Base-by-base conservation (phyloP, 1,284 basidiomycete species). In the Coniferiporia weirii region DNA sequence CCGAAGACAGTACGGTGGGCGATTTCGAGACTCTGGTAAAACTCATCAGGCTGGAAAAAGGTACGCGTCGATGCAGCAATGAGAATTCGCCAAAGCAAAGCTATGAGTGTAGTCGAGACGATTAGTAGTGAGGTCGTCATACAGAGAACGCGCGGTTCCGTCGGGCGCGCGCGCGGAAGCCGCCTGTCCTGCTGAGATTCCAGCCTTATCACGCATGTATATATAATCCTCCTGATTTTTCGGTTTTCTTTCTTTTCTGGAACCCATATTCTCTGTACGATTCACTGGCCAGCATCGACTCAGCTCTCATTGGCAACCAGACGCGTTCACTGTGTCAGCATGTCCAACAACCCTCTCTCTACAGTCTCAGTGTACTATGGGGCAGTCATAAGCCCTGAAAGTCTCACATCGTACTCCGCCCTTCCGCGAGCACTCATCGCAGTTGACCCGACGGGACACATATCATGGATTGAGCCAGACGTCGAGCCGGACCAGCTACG, bases 31-130 rank as follows among this genome's bases (percentile, higher is more conserved):
- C 94, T 84, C 70, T 99, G 97, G 68, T 89, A 98, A 73, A 93
- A 97, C 74, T 99, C 97, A 73, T 99, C 97, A 1, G 97, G 96
- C 71, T 98, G 95, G 71, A 99, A 99, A 75, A 91, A 93, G 0
- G 95, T 94, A 53, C 82, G 80, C 0, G 92, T 95, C 22, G 78
- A 73, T 12, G 95, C 68, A 0, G 90, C 87, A 47, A 90, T 74
- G 4, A 74, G 61, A 50, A 89, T 68, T 49, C 89, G 84, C 64
- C 83, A 66, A 47, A 65, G 50, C 27, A 85, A 63, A 10, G 77
- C 72, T 52, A 76, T 66, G 10, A 72, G 46, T 45, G 56, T 10
- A 36, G 52, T 56, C 27, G 59, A 52, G 7, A 40, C 38, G 32
- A 50, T 56, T 44, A 47, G 36, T 5, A 17, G n/a, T 47, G 53